A percentile compares a stretch with the other conserved stretches of the same genome.
These are phyloP conservation scores for Rutstroemia sp. DNA, from an alignment of 2,329 filamentous ascomycete genomes.

Conservation along the genomic window DNA sequence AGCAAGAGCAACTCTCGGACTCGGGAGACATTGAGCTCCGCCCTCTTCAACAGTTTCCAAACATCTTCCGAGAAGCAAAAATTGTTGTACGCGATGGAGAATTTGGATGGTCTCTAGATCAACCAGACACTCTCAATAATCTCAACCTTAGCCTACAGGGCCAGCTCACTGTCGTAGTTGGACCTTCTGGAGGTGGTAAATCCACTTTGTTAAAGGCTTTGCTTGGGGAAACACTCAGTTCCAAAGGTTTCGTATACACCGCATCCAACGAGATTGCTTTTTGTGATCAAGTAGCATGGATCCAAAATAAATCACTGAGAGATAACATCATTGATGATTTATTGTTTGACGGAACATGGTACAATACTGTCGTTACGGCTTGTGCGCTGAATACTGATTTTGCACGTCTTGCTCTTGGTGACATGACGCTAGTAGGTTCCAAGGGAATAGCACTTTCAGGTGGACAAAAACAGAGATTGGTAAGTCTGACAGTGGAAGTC, in stretches of 20 bases:
- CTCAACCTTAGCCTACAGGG: background rate
- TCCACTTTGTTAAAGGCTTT: conserved; percentile 21
- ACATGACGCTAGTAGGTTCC: conserved; percentile 24
- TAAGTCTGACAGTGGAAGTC: conserved; percentile 2
- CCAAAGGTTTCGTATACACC: conserved; percentile 6
- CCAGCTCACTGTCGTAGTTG: conserved; percentile 21
- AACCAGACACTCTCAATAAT: background rate
- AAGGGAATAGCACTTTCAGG: conserved; percentile 28
- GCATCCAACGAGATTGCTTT: conserved; percentile 29
- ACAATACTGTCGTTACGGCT: conserved; percentile 17
- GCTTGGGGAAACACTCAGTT: conserved; percentile 16
- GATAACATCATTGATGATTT: conserved; percentile 10
- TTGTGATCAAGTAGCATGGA: conserved; percentile 39
- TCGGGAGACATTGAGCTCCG: background rate
- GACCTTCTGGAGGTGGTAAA: conserved; percentile 27
- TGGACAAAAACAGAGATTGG: conserved; percentile 17
- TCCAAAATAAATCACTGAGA: conserved; percentile 33
- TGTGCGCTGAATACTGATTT: conserved; percentile 20
- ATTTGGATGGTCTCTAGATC: background rate
- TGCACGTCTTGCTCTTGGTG: conserved; percentile 21
- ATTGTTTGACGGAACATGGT: conserved; percentile 21
- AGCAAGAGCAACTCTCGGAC: background rate
- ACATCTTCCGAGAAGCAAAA: background rate
- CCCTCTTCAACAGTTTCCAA: background rate
- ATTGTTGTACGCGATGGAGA: background rate